These are phyloP conservation scores for Allium fistulosum DNA, from an alignment of 106 monocot genomes.

Conservation along the genomic window DNA sequence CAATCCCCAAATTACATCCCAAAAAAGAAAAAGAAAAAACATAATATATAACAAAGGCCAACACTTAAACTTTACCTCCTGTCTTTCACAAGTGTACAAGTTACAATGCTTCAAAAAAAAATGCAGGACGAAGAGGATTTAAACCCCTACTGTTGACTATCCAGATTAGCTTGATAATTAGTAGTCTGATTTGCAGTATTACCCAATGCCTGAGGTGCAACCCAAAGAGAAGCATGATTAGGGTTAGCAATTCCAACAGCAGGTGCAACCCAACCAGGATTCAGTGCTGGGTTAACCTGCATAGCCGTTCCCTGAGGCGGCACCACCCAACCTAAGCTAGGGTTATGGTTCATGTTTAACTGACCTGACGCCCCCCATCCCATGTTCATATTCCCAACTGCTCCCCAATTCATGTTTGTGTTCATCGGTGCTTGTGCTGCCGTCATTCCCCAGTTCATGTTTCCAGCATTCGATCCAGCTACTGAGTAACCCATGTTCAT, in stretches of 20 bases:
- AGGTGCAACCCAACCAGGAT: conserved; percentile 10
- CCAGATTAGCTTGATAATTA: no score
- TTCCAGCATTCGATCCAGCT: conserved; percentile 2
- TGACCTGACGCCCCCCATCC: conserved; percentile 5
- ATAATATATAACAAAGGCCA: no score
- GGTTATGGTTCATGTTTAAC: background rate
- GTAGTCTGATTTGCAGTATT: background rate
- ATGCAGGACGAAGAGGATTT: no score
- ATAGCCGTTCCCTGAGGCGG: conserved; percentile 2
- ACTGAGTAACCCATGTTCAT: conserved; percentile 3
- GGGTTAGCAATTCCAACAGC: background rate
- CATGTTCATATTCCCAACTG: conserved; percentile 2
- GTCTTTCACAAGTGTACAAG: no score
- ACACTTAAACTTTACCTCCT: no score
- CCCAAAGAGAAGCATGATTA: background rate
- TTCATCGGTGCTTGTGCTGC: conserved; percentile 4
- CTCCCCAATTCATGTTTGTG: conserved; percentile 6
- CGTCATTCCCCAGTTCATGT: conserved; percentile 8
- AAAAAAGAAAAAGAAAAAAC: no score
- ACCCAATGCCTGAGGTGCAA: conserved; percentile 5
- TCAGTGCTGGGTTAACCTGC: conserved; percentile 4
- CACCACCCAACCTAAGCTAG: conserved; percentile 6
- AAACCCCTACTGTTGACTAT: no score
- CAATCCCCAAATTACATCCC: no score
- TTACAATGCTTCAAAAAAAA: no score